Evolutionary conservation across 768 basidiomycete genomes (phyloP).

Genomic region (Tremella yokohamensis): DNA sequence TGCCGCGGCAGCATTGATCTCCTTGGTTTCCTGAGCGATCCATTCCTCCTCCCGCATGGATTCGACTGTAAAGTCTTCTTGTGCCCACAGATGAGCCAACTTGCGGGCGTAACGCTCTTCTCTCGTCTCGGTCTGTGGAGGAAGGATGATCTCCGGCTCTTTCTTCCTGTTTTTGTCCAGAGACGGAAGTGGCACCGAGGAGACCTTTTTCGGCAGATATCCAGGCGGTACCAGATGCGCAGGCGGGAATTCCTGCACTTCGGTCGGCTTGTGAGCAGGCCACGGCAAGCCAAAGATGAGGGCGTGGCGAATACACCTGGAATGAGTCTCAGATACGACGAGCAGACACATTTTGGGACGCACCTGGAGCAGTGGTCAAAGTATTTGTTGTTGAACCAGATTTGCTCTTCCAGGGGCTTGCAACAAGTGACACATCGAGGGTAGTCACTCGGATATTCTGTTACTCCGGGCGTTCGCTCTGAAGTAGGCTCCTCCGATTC

Average conservation of each 20-base stretch:
- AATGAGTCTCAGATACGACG: not conserved
- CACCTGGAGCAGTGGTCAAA: slow-evolving; percentile 44
- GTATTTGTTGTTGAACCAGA: slow-evolving; percentile 37
- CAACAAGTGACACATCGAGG: slow-evolving; percentile 40
- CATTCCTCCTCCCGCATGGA: slow-evolving; percentile 28
- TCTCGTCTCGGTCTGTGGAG: not conserved
- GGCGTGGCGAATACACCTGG: slow-evolving; percentile 40
- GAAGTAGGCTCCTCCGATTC: not conserved
- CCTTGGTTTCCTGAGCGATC: slow-evolving; percentile 25
- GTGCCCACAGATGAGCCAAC: slow-evolving; percentile 2
- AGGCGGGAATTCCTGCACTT: slow-evolving; percentile 45
- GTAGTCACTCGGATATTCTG: slow-evolving; percentile 27
- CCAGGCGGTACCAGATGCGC: slow-evolving; percentile 36
- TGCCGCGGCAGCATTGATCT: slow-evolving; percentile 16
- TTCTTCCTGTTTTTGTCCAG: slow-evolving; percentile 31
- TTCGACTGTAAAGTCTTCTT: slow-evolving; percentile 30
- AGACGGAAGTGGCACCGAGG: slow-evolving; percentile 34
- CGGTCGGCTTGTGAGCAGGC: slow-evolving; percentile 35
- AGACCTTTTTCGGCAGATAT: slow-evolving; percentile 29
- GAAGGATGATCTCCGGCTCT: slow-evolving; percentile 13
- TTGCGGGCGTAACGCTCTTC: slow-evolving; percentile 14
- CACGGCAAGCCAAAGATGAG: slow-evolving; percentile 40
- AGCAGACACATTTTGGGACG: not conserved
- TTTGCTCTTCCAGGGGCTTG: slow-evolving; percentile 30
- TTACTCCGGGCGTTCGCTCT: not conserved